Percentiles rank a stretch among this genome's conserved stretches.
phyloP scores from a whole-genome alignment of 441 rosid species.

The Brassica hybrid region DNA sequence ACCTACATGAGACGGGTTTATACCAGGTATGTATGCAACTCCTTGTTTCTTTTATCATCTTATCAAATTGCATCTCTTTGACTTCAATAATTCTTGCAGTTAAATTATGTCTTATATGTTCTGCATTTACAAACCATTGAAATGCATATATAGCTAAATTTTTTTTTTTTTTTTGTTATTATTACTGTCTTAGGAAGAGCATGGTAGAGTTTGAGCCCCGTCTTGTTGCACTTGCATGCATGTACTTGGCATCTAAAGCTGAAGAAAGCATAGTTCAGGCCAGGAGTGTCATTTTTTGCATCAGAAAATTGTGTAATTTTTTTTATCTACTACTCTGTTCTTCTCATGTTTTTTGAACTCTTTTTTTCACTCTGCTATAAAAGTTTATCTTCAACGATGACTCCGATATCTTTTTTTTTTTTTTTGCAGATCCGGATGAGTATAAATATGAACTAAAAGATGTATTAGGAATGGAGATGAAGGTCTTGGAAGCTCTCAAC shows the following conservation, averaged over 20 bases:
- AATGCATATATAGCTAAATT: background rate
- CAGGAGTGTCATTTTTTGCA: conserved; percentile 67
- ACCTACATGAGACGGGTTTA: conserved; percentile 93
- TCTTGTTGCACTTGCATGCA: conserved; percentile 91
- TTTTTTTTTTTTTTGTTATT: background rate
- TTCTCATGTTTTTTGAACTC: background rate
- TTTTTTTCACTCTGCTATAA: background rate
- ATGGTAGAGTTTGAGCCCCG: conserved; percentile 94
- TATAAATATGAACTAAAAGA: conserved; percentile 81
- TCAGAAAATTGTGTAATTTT: conserved; percentile 65
- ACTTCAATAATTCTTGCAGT: background rate
- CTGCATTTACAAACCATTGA: background rate
- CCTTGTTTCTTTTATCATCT: background rate
- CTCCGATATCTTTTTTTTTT: background rate
- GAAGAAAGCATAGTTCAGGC: conserved; percentile 98
- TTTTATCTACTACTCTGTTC: conserved; percentile 27
- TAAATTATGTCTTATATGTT: background rate
- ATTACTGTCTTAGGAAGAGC: conserved; percentile 63
- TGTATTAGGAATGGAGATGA: conserved; percentile 98
- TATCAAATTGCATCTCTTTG: conserved; percentile 1
- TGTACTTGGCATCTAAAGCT: conserved; percentile 95
- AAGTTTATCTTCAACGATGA: background rate
- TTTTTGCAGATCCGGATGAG: conserved; percentile 70
- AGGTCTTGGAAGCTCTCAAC: conserved; percentile 87
- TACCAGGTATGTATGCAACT: conserved; percentile 54